Conservation (phyloP, 768 basidiomycete genomes). For the Tylopilus felleus region DNA sequence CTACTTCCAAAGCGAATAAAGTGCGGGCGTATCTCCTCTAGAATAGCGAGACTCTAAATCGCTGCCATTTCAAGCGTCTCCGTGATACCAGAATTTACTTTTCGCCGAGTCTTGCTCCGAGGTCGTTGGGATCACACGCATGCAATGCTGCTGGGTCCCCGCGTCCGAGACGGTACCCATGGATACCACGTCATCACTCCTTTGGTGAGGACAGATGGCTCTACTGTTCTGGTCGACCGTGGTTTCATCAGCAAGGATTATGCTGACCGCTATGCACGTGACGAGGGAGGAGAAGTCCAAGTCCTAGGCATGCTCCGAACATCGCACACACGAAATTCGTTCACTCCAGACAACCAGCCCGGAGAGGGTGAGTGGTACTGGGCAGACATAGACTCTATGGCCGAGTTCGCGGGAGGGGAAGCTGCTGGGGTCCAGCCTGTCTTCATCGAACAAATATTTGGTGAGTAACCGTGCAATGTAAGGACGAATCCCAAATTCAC, state of each 20-base stretch:
- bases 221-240: constrained; percentile 87
- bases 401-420: constrained; percentile 71
- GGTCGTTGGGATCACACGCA: constrained; percentile 80
- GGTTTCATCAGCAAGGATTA: constrained; percentile 77
- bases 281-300: constrained; percentile 58
- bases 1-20: constrained; percentile 81
- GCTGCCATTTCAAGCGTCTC: constrained; percentile 45
- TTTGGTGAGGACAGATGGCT: constrained; percentile 70
- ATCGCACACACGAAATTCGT: constrained; percentile 67
- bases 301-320: constrained; percentile 86
- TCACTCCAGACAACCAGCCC: constrained; percentile 87
- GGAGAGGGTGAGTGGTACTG: constrained; percentile 87
- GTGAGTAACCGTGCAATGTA: constrained; percentile 41
- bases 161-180: constrained; percentile 82
- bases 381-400: constrained; percentile 82
- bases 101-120: constrained; percentile 74
- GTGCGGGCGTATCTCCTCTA: constrained; percentile 44
- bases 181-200: constrained; percentile 91
- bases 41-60: constrained; percentile 18
- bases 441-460: constrained; percentile 86
- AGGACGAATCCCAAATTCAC: constrained; percentile 1
- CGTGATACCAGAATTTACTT: constrained; percentile 84
- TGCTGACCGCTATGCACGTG: constrained; percentile 36
- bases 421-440: constrained; percentile 78
- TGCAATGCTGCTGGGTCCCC: constrained; percentile 79